A percentile compares a stretch with the other conserved stretches of the same genome.
Evolutionary conservation across 768 basidiomycete species (phyloP).

Genomic region (Amanita pseudoporphyria): DNA sequence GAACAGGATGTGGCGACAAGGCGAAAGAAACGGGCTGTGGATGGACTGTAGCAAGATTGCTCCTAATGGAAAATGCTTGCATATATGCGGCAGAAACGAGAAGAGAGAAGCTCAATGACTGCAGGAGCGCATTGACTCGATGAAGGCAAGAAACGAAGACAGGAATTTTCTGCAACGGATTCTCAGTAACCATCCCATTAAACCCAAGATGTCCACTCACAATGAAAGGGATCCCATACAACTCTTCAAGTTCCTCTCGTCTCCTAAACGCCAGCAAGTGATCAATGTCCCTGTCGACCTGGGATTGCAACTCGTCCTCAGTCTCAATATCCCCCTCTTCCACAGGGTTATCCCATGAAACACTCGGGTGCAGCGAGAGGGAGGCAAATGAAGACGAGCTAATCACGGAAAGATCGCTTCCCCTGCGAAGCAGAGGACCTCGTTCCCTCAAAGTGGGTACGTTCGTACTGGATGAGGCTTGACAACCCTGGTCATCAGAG

Average conservation of each 20-base stretch:
- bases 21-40: neutral
- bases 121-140: slow-evolving; percentile 62
- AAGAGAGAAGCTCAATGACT: slow-evolving; percentile 59
- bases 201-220: slow-evolving; percentile 32
- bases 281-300: slow-evolving; percentile 60
- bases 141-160: slow-evolving; percentile 73
- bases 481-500: neutral
- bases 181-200: neutral
- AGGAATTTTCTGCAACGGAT: slow-evolving; percentile 54
- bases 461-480: neutral
- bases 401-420: slow-evolving; percentile 1
- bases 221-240: slow-evolving; percentile 73
- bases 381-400: slow-evolving; percentile 5
- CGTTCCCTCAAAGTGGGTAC: neutral
- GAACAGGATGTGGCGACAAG: slow-evolving; percentile 1
- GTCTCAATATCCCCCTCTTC: neutral
- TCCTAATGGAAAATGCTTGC: slow-evolving; percentile 24
- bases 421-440: slow-evolving; percentile 2
- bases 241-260: slow-evolving; percentile 68
- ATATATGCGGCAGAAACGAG: slow-evolving; percentile 55
- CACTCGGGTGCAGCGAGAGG: slow-evolving; percentile 1
- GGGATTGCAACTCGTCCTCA: slow-evolving; percentile 16
- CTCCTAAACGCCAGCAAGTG: slow-evolving; percentile 51
- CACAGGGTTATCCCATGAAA: neutral
- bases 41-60: slow-evolving; percentile 8